A percentile compares a stretch with the other conserved stretches of the same genome.
These are phyloP conservation scores for Hypoxylon crocopeplum DNA, from an alignment of 495 filamentous ascomycete species.

Conservation along the genomic window DNA sequence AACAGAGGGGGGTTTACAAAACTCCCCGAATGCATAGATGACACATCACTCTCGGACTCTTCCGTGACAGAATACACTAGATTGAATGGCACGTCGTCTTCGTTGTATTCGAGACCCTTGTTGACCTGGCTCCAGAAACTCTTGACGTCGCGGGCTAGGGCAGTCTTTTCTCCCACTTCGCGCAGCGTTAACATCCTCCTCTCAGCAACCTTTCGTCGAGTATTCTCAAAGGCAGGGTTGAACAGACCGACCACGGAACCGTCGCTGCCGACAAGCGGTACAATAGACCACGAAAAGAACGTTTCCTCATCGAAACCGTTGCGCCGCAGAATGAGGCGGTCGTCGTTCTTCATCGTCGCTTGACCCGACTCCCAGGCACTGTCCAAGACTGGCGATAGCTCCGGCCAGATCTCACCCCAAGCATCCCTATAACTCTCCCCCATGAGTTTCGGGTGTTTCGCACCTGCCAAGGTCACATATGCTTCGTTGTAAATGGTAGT, in stretches of 20 bases:
- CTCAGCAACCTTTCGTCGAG: conserved; percentile 67
- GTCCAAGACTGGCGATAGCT: conserved; percentile 64
- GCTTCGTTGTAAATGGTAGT: conserved; percentile 78
- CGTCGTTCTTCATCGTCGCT: conserved; percentile 78
- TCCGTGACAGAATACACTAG: conserved; percentile 68
- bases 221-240: conserved; percentile 74
- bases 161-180: conserved; percentile 73
- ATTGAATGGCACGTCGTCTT: conserved; percentile 68
- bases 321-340: conserved; percentile 67
- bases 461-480: conserved; percentile 69
- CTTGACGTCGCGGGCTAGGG: conserved; percentile 69
- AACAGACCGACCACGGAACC: conserved; percentile 69
- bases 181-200: conserved; percentile 70
- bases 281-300: conserved; percentile 73
- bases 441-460: conserved; percentile 75
- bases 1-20: conserved; percentile 60
- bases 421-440: conserved; percentile 66
- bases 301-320: conserved; percentile 70
- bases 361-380: conserved; percentile 65
- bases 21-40: conserved; percentile 67
- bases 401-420: conserved; percentile 73
- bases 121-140: conserved; percentile 66
- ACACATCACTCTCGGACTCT: conserved; percentile 64
- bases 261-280: conserved; percentile 68
- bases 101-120: conserved; percentile 65